phyloP scores from a whole-genome alignment of 345 rosid genomes.

The Excoecaria cochinchinensis region DNA sequence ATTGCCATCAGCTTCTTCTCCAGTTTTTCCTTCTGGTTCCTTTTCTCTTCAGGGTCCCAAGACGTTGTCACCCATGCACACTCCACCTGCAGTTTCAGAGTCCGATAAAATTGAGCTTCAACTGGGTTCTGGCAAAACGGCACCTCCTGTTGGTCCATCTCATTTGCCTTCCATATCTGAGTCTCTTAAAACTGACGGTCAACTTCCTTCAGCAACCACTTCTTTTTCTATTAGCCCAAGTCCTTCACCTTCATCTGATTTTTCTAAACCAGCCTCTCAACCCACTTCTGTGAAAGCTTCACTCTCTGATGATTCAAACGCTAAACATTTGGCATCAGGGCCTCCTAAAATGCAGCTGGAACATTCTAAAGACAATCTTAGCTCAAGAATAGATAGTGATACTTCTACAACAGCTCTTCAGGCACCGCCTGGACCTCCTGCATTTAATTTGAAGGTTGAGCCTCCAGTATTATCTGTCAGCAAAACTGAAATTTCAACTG shows the following conservation, averaged over 20 bases:
- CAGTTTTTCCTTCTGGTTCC: slow-evolving; percentile 35
- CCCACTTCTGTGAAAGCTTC: neutral
- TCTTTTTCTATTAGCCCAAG: neutral
- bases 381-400: slow-evolving; percentile 30
- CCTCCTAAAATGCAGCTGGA: slow-evolving; percentile 40
- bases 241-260: neutral
- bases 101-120: slow-evolving; percentile 11
- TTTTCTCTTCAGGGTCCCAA: slow-evolving; percentile 36
- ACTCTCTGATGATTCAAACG: slow-evolving; percentile 20
- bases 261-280: slow-evolving; percentile 6
- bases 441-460: slow-evolving; percentile 43
- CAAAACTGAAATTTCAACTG: slow-evolving; percentile 35
- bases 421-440: slow-evolving; percentile 29
- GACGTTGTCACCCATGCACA: slow-evolving; percentile 20
- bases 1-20: slow-evolving; percentile 25
- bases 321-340: slow-evolving; percentile 23
- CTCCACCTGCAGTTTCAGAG: slow-evolving; percentile 12
- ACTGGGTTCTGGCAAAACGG: neutral
- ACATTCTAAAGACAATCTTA: slow-evolving; percentile 26
- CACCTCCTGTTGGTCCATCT: slow-evolving; percentile 28
- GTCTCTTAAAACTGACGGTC: slow-evolving; percentile 11
- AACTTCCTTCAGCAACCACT: neutral
- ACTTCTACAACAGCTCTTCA: slow-evolving; percentile 28
- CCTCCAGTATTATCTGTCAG: slow-evolving; percentile 36
- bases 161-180: slow-evolving; percentile 1